Conservation (phyloP, 306 rosid genomes). For the Lotus japonicus region DNA sequence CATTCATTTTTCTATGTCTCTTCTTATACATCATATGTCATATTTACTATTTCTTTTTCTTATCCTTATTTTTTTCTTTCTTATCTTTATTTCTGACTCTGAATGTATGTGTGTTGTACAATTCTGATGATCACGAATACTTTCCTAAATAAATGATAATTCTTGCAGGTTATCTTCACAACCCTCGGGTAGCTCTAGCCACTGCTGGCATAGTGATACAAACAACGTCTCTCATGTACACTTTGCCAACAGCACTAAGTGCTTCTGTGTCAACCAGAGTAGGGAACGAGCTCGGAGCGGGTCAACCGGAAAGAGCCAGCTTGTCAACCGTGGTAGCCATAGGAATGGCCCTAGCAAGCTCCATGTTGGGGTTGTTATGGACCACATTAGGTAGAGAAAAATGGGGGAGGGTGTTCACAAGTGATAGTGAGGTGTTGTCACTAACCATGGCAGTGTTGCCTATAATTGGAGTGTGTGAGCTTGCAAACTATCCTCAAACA, state of each 20-base stretch:
- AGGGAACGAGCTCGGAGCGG: slow-evolving; percentile 59
- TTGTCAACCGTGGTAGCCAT: slow-evolving; percentile 45
- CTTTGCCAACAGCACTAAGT: slow-evolving; percentile 48
- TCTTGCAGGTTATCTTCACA: slow-evolving; percentile 46
- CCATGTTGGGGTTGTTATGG: slow-evolving; percentile 43
- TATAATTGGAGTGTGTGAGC: slow-evolving; percentile 55
- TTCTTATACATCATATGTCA: too few relatives aligned
- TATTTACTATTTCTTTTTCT: too few relatives aligned
- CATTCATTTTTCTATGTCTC: too few relatives aligned
- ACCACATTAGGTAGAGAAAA: slow-evolving; percentile 45
- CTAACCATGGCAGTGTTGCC: slow-evolving; percentile 47
- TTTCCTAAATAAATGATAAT: too few relatives aligned
- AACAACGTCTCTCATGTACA: slow-evolving; percentile 59
- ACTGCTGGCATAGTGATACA: slow-evolving; percentile 57
- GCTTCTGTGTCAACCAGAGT: slow-evolving; percentile 57
- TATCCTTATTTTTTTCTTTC: too few relatives aligned
- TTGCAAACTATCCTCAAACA: slow-evolving; percentile 67
- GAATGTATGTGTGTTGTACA: too few relatives aligned
- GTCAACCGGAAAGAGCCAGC: slow-evolving; percentile 38
- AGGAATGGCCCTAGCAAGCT: slow-evolving; percentile 37
- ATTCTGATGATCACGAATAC: too few relatives aligned
- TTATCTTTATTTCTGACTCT: too few relatives aligned
- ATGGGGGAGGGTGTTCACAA: slow-evolving; percentile 64
- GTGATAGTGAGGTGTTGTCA: slow-evolving; percentile 41
- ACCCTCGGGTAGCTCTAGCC: slow-evolving; percentile 45